Conservation (phyloP, 306 rosid genomes). For the Ammopiptanthus mongolicus region DNA sequence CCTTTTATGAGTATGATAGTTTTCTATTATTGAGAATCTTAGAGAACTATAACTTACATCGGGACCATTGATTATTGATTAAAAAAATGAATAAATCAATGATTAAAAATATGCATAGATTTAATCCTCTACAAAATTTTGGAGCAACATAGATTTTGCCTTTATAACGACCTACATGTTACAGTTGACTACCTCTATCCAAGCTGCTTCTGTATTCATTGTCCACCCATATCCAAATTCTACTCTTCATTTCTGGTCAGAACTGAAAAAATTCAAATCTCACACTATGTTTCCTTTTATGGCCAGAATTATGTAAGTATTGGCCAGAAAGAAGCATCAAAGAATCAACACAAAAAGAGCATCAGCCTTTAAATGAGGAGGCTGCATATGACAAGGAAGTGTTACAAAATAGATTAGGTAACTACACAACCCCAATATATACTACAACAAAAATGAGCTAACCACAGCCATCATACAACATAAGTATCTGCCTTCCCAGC, state of each 20-base stretch:
- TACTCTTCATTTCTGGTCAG: not conserved
- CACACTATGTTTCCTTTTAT: not conserved
- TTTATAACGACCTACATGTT: not conserved
- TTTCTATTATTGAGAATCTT: too few species aligned
- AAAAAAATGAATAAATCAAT: too few species aligned
- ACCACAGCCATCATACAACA: not conserved
- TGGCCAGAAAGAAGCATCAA: not conserved
- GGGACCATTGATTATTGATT: too few species aligned
- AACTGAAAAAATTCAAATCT: not conserved
- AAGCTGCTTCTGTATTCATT: not conserved
- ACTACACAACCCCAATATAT: not conserved
- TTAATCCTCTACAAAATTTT: too few species aligned
- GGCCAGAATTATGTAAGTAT: not conserved
- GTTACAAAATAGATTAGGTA: slow-evolving; percentile 8
- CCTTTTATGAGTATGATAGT: too few species aligned
- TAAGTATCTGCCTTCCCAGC: slow-evolving; percentile 18
- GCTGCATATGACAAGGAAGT: not conserved
- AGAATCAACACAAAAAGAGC: not conserved
- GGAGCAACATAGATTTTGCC: too few species aligned
- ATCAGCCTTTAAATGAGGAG: not conserved
- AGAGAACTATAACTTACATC: too few species aligned
- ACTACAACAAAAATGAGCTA: slow-evolving; percentile 18
- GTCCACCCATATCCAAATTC: not conserved
- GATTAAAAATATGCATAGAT: too few species aligned
- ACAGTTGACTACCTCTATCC: not conserved